These are phyloP conservation scores for Phoma sp. DNA, from an alignment of 2,329 filamentous ascomycete genomes.

Conservation along the genomic window DNA sequence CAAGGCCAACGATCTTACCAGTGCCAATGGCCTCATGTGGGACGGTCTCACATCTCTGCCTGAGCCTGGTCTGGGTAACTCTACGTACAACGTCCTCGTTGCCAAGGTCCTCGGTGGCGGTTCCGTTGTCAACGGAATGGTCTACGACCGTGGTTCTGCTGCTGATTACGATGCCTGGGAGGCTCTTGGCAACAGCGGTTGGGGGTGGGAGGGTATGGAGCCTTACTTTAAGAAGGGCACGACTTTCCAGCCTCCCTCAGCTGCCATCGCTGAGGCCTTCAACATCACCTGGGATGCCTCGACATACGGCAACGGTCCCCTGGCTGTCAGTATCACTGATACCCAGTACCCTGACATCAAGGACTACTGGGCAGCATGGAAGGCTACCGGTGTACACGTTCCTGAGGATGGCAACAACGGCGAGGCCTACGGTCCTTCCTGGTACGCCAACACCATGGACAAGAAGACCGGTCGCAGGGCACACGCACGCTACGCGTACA, in stretches of 20 bases:
- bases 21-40: constrained; percentile 29
- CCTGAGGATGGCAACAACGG: constrained; percentile 32
- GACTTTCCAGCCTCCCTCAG: constrained; percentile 33
- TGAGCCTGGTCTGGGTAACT: constrained; percentile 30
- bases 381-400: constrained; percentile 24
- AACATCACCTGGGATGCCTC: constrained; percentile 39
- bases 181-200: constrained; percentile 64
- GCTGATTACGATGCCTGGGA: constrained; percentile 61
- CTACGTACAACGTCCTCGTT: constrained; percentile 28
- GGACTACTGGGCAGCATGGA: constrained; percentile 34
- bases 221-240: constrained; percentile 38
- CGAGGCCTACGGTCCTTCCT: constrained; percentile 31
- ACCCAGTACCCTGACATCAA: constrained; percentile 38
- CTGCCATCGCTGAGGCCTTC: constrained; percentile 24
- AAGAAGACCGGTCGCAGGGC: constrained; percentile 29
- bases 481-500: constrained; percentile 39
- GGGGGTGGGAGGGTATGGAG: constrained; percentile 60
- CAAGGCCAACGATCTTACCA: constrained; percentile 33
- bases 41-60: constrained; percentile 30
- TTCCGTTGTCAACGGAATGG: constrained; percentile 47
- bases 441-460: constrained; percentile 40
- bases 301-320: constrained; percentile 33
- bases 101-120: constrained; percentile 39
- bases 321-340: constrained; percentile 34
- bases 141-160: constrained; percentile 42